Evolutionary conservation across 2,329 filamentous ascomycete species (phyloP).

Genomic region (Phialophora tarda): DNA sequence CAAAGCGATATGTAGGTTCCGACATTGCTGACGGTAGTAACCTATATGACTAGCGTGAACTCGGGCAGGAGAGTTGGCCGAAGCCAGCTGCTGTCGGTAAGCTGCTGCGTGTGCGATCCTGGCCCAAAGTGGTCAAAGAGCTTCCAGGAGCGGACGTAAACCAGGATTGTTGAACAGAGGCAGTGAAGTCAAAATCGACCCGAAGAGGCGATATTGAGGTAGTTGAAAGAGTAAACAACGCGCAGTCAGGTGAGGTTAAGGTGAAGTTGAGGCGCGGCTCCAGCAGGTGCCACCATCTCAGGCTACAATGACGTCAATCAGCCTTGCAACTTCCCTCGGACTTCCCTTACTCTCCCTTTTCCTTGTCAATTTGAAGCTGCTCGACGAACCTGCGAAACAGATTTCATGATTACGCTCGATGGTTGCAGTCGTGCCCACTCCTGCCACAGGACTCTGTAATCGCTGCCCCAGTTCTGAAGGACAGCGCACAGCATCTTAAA

Average conservation of each 20-base stretch:
- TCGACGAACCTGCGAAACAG: background rate
- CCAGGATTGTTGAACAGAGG: background rate
- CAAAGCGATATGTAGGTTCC: slow-evolving; percentile 32
- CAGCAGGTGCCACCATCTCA: background rate
- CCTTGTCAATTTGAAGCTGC: background rate
- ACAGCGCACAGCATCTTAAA: background rate
- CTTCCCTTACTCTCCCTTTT: background rate
- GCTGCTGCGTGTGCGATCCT: background rate
- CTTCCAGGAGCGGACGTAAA: background rate
- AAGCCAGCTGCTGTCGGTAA: background rate
- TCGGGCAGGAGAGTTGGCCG: background rate
- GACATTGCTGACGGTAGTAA: slow-evolving; percentile 22
- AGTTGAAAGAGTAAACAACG: background rate
- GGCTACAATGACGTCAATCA: slow-evolving; percentile 5
- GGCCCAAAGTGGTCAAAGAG: background rate
- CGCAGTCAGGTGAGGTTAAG: background rate
- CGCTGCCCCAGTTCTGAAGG: background rate
- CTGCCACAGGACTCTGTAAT: background rate
- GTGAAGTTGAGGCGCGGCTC: slow-evolving; percentile 5
- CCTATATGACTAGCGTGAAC: background rate
- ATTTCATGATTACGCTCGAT: background rate
- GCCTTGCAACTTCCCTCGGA: background rate
- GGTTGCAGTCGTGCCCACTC: background rate
- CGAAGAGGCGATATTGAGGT: background rate
- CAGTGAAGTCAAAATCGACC: background rate